phyloP scores from a whole-genome alignment of 1,284 basidiomycete species.

The Melanopsichium pennsylvanicum region DNA sequence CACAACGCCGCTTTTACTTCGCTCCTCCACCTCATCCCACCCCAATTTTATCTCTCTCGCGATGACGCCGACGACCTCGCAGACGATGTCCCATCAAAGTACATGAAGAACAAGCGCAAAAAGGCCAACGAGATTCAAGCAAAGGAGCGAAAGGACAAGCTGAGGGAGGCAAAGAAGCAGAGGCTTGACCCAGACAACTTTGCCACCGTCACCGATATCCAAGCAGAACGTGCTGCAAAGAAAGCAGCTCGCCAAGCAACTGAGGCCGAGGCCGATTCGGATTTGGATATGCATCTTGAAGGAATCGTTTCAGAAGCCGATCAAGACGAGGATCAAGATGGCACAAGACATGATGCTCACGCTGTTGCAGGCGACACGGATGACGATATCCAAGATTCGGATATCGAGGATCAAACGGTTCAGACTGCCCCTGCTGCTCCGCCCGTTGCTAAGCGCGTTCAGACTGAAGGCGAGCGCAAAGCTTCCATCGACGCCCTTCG shows the following conservation, averaged over 20 bases:
- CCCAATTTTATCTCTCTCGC: slow-evolving; percentile 57
- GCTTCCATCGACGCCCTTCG: slow-evolving; percentile 53
- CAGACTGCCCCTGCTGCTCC: slow-evolving; percentile 4
- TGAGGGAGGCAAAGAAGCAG: slow-evolving; percentile 52
- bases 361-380: slow-evolving; percentile 48
- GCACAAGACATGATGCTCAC: slow-evolving; percentile 5
- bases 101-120: slow-evolving; percentile 63
- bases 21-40: slow-evolving; percentile 59
- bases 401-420: slow-evolving; percentile 27
- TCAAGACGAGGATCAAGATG: slow-evolving; percentile 13
- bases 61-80: slow-evolving; percentile 47
- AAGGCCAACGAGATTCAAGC: slow-evolving; percentile 60
- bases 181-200: slow-evolving; percentile 61
- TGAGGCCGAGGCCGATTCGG: slow-evolving; percentile 39
- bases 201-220: slow-evolving; percentile 51
- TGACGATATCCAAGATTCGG: slow-evolving; percentile 41
- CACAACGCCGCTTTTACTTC: slow-evolving; percentile 56
- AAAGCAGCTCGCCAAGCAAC: slow-evolving; percentile 34
- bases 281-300: slow-evolving; percentile 43
- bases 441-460: slow-evolving; percentile 15
- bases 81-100: slow-evolving; percentile 46
- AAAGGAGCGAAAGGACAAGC: slow-evolving; percentile 51
- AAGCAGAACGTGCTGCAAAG: slow-evolving; percentile 49
- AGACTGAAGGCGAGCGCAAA: slow-evolving; percentile 48
- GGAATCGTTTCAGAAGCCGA: slow-evolving; percentile 32